A percentile compares a stretch with the other conserved stretches of the same genome.
These are phyloP conservation scores for Xerocomus nothofagi DNA, from an alignment of 1,284 basidiomycete species.

Conservation along the genomic window DNA sequence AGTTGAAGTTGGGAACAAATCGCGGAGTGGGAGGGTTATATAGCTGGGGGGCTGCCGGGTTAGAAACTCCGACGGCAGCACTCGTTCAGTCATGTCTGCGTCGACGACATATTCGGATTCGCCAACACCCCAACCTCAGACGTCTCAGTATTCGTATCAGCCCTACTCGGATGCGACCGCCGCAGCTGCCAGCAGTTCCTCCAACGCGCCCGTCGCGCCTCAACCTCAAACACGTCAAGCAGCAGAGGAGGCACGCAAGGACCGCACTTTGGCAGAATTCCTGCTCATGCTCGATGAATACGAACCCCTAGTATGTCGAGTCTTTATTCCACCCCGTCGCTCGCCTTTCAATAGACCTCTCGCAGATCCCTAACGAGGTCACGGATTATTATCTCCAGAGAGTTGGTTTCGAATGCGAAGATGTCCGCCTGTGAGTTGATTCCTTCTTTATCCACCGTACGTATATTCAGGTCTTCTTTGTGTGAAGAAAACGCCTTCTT, in stretches of 20 bases:
- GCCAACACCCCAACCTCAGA: conserved; percentile 32
- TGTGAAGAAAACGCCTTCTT: conserved; percentile 82
- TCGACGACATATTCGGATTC: conserved; percentile 34
- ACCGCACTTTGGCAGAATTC: conserved; percentile 91
- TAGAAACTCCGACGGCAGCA: conserved; percentile 29
- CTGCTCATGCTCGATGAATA: conserved; percentile 96
- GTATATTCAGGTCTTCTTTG: conserved; percentile 4
- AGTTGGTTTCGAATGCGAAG: conserved; percentile 95
- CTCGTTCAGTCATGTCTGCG: conserved; percentile 31
- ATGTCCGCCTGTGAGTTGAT: conserved; percentile 76
- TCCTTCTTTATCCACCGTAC: neutral
- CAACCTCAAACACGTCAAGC: conserved; percentile 60
- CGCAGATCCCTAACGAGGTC: conserved; percentile 95
- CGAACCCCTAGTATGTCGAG: conserved; percentile 79
- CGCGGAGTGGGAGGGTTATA: conserved; percentile 19
- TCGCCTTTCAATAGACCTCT: neutral
- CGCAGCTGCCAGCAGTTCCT: conserved; percentile 16
- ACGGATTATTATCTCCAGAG: conserved; percentile 97
- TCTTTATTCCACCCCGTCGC: neutral
- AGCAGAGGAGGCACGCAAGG: conserved; percentile 84
- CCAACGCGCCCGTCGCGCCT: conserved; percentile 7
- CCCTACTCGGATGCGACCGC: conserved; percentile 23
- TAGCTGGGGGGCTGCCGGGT: conserved; percentile 16
- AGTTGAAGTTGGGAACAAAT: conserved; percentile 1
- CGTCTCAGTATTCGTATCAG: conserved; percentile 26